Evolutionary conservation across 163 green algal species (phyloP), one percentile per base, ranked within the genome.

Genomic region (Scenedesmus sp.): DNA sequence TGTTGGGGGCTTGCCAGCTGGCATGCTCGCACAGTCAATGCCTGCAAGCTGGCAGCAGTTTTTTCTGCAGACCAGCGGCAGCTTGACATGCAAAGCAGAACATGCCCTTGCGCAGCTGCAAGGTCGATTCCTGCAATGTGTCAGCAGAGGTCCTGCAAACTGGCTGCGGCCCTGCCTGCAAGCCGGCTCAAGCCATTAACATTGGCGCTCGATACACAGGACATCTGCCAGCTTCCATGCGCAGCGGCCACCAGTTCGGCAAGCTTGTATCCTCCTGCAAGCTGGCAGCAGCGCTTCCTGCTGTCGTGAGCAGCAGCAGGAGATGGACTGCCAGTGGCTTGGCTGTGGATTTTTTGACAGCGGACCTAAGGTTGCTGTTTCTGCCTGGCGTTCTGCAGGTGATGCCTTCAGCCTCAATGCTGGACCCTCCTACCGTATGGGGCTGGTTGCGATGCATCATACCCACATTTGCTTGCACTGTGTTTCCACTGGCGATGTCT

Each of bases 351-450:
- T 10, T 56, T 10, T 18, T 68, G 37, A 89, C 13, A 79, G 10
- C 33, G 18, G 37, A 59, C 5, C 84, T 65, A 46, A 43, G 13
- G 3, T 35, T n/a, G 46, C 59, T 73, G 3, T 44, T 82, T 43
- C 37, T 44, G 56, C 56, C 6, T 4, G 9, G n/a, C 51, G 3
- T 68, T 13, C 56, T 2, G 68, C 96, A 59, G 97, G 97, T 24
- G 97, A 97, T 33, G 96, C 96, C 26, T 98, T 96, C 90, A 93
- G 94, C 4, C 98, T 99, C 92, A 97, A 86, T 84, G 90, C 94
- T 30, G 98, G 98, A 0, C 98, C 98, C 2, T 98, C 95, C 3
- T 98, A 99, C 85, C 98, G 98, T 93, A 94, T 97, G n/a, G 97
- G 97, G 0, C 89, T 99, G 9, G 91, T 10, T 56, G 46, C n/a